Evolutionary conservation across 345 rosid genomes (phyloP).

Genomic region (Clausena lansium): DNA sequence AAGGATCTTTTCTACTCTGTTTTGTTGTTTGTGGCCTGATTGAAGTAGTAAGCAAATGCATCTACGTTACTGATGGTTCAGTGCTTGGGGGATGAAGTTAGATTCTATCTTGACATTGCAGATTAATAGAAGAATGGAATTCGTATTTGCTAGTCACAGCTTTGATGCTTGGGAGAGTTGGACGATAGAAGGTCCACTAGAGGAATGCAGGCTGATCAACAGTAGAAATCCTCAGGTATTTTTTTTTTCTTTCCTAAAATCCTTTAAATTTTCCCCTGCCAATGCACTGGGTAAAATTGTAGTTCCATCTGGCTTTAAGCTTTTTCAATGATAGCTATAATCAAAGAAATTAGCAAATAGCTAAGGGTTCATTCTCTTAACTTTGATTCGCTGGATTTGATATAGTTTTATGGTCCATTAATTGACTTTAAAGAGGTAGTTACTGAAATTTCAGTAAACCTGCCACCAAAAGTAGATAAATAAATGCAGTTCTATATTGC

Average conservation of each 20-base stretch:
- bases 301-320: neutral
- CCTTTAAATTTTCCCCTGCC: neutral
- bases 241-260: neutral
- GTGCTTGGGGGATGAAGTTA: neutral
- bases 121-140: slow-evolving; percentile 96
- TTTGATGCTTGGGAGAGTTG: slow-evolving; percentile 99
- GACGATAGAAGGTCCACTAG: slow-evolving; percentile 86
- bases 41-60: neutral
- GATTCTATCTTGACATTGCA: slow-evolving; percentile 33
- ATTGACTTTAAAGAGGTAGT: too few relatives aligned
- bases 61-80: neutral
- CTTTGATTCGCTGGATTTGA: neutral
- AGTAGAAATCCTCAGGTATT: slow-evolving; percentile 78
- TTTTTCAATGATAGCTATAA: neutral
- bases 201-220: slow-evolving; percentile 85
- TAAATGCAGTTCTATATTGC: slow-evolving; percentile 7
- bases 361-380: too few relatives aligned
- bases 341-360: neutral
- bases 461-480: too few relatives aligned
- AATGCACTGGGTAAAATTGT: neutral
- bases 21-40: slow-evolving; percentile 3
- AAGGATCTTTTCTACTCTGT: neutral
- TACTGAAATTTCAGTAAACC: neutral
- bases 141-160: slow-evolving; percentile 96
- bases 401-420: neutral